Conservation (phyloP, 2,329 filamentous ascomycete species). For the Kalmusia sp. region DNA sequence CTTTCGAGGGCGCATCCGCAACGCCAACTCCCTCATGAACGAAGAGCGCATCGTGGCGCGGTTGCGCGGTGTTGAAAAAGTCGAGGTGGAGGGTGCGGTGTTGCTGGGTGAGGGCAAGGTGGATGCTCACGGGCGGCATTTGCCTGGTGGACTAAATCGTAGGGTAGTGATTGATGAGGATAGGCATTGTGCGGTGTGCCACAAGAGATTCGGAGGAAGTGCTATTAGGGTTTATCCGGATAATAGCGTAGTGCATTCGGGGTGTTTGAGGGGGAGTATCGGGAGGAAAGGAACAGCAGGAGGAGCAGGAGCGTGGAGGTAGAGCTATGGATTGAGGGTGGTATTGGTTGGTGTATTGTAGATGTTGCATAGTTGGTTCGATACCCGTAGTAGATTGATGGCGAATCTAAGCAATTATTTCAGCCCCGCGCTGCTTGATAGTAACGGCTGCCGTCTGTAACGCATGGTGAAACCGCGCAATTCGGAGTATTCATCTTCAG, state of each 20-base stretch:
- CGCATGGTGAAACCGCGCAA: too few species aligned
- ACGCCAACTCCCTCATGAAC: conserved; percentile 81
- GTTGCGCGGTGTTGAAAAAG: conserved; percentile 78
- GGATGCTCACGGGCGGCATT: conserved; percentile 59
- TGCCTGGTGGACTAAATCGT: conserved; percentile 62
- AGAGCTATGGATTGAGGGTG: not conserved
- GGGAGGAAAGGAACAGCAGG: conserved; percentile 22
- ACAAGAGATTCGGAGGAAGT: conserved; percentile 89
- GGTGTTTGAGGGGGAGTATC: conserved; percentile 50
- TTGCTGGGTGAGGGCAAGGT: conserved; percentile 75
- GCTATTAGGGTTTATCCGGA: conserved; percentile 91
- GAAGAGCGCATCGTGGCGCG: conserved; percentile 79
- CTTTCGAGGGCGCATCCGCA: conserved; percentile 88
- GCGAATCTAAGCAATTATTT: not conserved
- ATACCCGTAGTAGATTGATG: conserved; percentile 3
- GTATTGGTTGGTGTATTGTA: not conserved
- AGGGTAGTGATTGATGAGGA: conserved; percentile 87
- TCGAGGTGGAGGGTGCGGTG: conserved; percentile 76
- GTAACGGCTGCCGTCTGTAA: too few species aligned
- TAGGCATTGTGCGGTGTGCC: conserved; percentile 87
- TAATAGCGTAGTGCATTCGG: conserved; percentile 57
- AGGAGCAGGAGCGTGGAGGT: not conserved
- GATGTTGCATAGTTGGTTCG: not conserved
- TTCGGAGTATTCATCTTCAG: too few species aligned
- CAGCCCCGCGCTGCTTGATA: too few species aligned